These are phyloP conservation scores for Theobroma grandiflorum DNA, from an alignment of 441 rosid species.

Conservation along the genomic window DNA sequence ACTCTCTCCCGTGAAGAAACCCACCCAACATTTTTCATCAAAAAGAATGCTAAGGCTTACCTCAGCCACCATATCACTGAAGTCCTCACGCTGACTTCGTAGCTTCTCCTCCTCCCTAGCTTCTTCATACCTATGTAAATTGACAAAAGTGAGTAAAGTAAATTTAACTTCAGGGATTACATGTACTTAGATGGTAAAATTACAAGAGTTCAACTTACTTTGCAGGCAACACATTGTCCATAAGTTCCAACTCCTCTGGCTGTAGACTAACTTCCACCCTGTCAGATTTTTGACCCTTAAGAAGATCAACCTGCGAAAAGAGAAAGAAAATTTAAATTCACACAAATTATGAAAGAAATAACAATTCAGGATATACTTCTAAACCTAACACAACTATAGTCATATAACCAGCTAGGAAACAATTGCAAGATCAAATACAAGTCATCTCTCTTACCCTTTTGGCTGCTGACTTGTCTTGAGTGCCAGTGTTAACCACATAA, in stretches of 20 bases:
- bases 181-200: background rate
- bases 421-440: background rate
- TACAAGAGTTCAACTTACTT: slow-evolving; percentile 62
- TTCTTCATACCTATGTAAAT: slow-evolving; percentile 79
- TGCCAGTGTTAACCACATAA: slow-evolving; percentile 74
- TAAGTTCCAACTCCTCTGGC: slow-evolving; percentile 92
- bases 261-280: slow-evolving; percentile 85
- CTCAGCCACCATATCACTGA: slow-evolving; percentile 99
- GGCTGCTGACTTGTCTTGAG: slow-evolving; percentile 87
- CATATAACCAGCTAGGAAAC: background rate
- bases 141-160: slow-evolving; percentile 15
- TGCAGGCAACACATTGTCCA: slow-evolving; percentile 93
- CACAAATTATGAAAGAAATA: background rate
- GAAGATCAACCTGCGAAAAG: slow-evolving; percentile 74
- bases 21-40: background rate
- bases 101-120: slow-evolving; percentile 96
- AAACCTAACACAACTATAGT: background rate
- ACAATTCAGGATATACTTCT: background rate
- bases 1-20: background rate
- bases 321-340: background rate
- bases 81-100: slow-evolving; percentile 90
- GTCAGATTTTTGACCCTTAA: slow-evolving; percentile 93
- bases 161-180: background rate
- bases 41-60: slow-evolving; percentile 40
- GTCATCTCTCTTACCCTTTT: slow-evolving; percentile 77